Conservation (phyloP, 2,329 filamentous ascomycete species). For the Neonectria magnoliae region DNA sequence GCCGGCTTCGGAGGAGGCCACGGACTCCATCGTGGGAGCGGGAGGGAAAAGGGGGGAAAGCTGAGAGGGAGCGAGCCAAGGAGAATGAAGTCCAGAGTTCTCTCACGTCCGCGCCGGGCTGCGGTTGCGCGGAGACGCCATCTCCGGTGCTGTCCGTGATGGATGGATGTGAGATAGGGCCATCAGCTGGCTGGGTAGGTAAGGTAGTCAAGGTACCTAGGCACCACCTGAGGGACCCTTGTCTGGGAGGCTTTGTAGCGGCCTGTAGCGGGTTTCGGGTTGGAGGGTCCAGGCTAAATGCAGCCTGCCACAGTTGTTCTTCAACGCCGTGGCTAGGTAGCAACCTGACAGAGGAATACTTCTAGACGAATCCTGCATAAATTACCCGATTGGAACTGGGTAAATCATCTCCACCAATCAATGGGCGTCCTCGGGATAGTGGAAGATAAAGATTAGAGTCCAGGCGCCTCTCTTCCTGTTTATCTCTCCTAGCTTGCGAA, state of each 20-base stretch:
- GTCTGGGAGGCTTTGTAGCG: neutral
- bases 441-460: too few species aligned
- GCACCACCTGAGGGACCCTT: neutral
- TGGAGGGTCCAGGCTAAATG: slow-evolving; percentile 4
- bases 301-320: neutral
- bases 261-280: slow-evolving; percentile 1
- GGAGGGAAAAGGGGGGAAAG: neutral
- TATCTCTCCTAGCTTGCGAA: too few species aligned
- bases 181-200: neutral
- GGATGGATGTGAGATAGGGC: slow-evolving; percentile 10
- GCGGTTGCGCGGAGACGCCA: slow-evolving; percentile 28
- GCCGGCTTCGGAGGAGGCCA: slow-evolving; percentile 41
- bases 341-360: neutral
- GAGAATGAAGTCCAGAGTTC: too few species aligned
- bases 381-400: neutral
- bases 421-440: neutral
- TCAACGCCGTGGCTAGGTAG: neutral
- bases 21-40: slow-evolving; percentile 41
- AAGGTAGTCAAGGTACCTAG: neutral
- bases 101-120: slow-evolving; percentile 14
- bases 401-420: too few species aligned
- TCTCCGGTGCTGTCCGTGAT: slow-evolving; percentile 17
- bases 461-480: too few species aligned
- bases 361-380: neutral
- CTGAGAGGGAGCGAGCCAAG: neutral